These are phyloP conservation scores for Juglanconis juglandina DNA, from an alignment of 2,329 filamentous ascomycete genomes.

Conservation along the genomic window DNA sequence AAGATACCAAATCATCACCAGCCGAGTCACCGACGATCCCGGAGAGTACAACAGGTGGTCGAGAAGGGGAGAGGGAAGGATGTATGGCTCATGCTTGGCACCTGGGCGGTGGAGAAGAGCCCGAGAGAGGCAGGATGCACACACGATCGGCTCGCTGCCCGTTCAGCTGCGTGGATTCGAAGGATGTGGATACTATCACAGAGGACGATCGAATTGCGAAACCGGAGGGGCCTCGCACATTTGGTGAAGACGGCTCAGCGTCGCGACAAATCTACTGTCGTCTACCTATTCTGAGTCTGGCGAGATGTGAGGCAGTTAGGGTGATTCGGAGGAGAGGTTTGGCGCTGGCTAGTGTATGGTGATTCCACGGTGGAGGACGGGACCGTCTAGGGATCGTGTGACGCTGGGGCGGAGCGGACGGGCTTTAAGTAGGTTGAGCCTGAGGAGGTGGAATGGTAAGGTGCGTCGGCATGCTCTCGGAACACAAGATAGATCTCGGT, in stretches of 20 bases:
- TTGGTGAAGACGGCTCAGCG: background rate
- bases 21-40: slow-evolving; percentile 8
- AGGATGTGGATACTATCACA: background rate
- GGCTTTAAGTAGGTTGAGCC: too few species aligned
- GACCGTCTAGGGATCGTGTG: too few species aligned
- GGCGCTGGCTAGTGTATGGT: too few species aligned
- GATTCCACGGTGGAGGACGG: too few species aligned
- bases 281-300: background rate
- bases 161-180: background rate
- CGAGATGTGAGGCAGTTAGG: background rate
- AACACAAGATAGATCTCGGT: too few species aligned
- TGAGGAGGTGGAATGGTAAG: too few species aligned
- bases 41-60: slow-evolving; percentile 2
- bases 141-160: background rate
- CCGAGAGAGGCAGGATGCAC: slow-evolving; percentile 1
- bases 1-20: slow-evolving; percentile 70
- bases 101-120: slow-evolving; percentile 1
- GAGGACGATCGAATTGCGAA: background rate
- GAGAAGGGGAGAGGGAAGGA: background rate
- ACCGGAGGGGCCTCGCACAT: background rate
- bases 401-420: too few species aligned
- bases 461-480: too few species aligned
- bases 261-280: background rate
- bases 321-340: too few species aligned
- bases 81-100: slow-evolving; percentile 18